These are phyloP conservation scores for Lecanosticta acicola DNA, from an alignment of 2,329 filamentous ascomycete species.

Conservation along the genomic window DNA sequence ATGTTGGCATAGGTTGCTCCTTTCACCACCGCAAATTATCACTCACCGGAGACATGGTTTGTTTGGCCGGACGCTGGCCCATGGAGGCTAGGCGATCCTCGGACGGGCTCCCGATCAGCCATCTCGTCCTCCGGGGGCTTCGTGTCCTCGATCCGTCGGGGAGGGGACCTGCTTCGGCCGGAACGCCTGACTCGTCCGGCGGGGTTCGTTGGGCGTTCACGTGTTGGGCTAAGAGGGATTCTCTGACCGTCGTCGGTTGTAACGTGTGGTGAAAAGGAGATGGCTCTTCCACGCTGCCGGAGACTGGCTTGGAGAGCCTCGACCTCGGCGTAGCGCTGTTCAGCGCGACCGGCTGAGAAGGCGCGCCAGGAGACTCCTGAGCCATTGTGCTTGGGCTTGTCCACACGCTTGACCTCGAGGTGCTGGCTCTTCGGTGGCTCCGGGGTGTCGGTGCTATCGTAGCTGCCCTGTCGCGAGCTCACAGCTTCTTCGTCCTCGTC, in stretches of 20 bases:
- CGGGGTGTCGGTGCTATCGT: conserved; percentile 13
- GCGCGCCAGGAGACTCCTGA: conserved; percentile 33
- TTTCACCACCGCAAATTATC: conserved; percentile 1
- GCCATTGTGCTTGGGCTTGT: conserved; percentile 31
- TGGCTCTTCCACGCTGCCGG: conserved; percentile 29
- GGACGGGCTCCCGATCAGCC: conserved; percentile 21
- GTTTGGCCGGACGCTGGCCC: conserved; percentile 26
- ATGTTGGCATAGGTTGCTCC: conserved; percentile 9
- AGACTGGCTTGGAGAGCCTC: conserved; percentile 31
- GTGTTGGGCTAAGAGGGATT: conserved; percentile 24
- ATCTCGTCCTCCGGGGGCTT: conserved; percentile 28
- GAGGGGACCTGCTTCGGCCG: conserved; percentile 26
- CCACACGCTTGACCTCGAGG: conserved; percentile 28
- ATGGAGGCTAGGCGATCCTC: conserved; percentile 19
- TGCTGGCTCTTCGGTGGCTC: conserved; percentile 11
- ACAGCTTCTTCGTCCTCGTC: conserved; percentile 28
- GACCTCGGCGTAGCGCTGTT: conserved; percentile 31
- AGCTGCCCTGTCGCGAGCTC: conserved; percentile 26
- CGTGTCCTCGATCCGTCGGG: conserved; percentile 25
- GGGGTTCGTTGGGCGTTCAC: conserved; percentile 13
- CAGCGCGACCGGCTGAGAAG: conserved; percentile 30
- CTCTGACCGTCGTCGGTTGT: conserved; percentile 31
- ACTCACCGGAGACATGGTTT: conserved; percentile 31
- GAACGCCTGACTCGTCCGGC: conserved; percentile 14
- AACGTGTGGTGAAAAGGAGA: conserved; percentile 30